Base-by-base conservation (phyloP, 176 grass and related monocot genomes). In the Aechmea fasciata region DNA sequence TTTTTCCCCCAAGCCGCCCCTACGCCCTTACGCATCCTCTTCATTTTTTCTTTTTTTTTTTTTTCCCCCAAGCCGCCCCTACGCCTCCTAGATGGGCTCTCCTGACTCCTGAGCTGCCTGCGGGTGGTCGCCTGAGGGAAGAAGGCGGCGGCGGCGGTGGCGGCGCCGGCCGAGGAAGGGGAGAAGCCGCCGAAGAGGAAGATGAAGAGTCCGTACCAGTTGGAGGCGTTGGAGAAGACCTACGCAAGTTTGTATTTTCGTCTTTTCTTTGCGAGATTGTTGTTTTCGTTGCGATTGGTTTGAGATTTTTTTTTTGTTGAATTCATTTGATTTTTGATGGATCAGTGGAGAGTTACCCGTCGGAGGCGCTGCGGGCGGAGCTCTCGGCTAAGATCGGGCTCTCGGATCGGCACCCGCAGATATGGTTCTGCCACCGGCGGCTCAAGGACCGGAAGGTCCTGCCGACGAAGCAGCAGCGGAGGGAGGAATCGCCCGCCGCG, bases 401-500 rank as follows among this genome's bases (percentile, higher is more conserved):
- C 1, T 87, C 86, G 15, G 95, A 99, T 80, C 79, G 90, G 68
- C 95, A 99, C 66, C 87, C 94, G 47, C 90, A 99, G 81, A 99
- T 99, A 84, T 99, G 95, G 95, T 99, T 99, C 84, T 99, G 90
- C 75, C 95, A 99, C 33, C 78, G 87, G 20, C 75, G 95, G 15
- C 85, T 94, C 33, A 99, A 99, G 77, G 95, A 94, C 79, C 69
- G 90, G 10, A 93, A 88, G 67, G 13, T 61, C 12, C 84, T 70
- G 33, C 82, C 72, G 0, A 17, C 71, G 14, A 87, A 82, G 63
- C 65, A 57, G 52, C 85, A 80, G 10, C 68, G 61, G 65, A 73
- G 64, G 72, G 84, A 88, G 6, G 94, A 92, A 29, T 89, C 87
- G 52, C 28, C 70, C 57, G 24, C 69, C 69, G 29, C 80, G 55